These are phyloP conservation scores for Artemisia argyi DNA, from an alignment of 129 eudicot genomes.

Conservation along the genomic window DNA sequence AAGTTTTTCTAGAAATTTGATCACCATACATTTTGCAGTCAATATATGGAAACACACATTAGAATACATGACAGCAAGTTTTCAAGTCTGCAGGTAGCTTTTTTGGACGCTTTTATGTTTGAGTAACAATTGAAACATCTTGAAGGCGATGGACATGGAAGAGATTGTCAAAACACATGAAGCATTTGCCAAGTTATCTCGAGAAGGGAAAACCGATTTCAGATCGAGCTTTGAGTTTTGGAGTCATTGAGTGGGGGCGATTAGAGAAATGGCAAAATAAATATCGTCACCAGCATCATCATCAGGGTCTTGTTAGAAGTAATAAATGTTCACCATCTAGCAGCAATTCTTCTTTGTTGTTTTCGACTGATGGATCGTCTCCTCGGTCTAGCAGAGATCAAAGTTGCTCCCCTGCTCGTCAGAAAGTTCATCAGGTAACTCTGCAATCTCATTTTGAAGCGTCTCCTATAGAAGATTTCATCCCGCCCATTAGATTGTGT, in stretches of 20 bases:
- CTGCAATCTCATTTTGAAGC: slow-evolving; percentile 44
- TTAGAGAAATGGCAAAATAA: slow-evolving; percentile 70
- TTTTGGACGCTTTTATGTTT: too few relatives aligned
- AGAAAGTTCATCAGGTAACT: slow-evolving; percentile 40
- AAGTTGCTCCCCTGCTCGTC: slow-evolving; percentile 50
- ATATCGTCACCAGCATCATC: slow-evolving; percentile 24
- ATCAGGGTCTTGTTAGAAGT: slow-evolving; percentile 23
- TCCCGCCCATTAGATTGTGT: too few relatives aligned
- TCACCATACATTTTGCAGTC: too few relatives aligned
- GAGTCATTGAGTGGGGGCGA: slow-evolving; percentile 81
- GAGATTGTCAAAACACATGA: slow-evolving; percentile 83
- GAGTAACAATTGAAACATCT: too few relatives aligned
- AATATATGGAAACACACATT: too few relatives aligned
- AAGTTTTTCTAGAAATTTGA: too few relatives aligned
- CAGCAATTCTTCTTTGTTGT: slow-evolving; percentile 47
- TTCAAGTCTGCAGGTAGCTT: too few relatives aligned
- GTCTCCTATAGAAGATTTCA: slow-evolving; percentile 31
- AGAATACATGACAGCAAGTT: too few relatives aligned
- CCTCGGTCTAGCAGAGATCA: slow-evolving; percentile 52
- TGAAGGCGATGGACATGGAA: slow-evolving; percentile 41
- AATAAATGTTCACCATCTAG: slow-evolving; percentile 47
- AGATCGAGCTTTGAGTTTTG: slow-evolving; percentile 65
- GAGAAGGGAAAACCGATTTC: slow-evolving; percentile 54
- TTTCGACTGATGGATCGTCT: slow-evolving; percentile 61
- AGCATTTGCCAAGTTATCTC: slow-evolving; percentile 70